Evolutionary conservation across 139 green algal genomes (phyloP), one percentile per base, ranked within the genome.

Genomic region (Asterochloris erici): DNA sequence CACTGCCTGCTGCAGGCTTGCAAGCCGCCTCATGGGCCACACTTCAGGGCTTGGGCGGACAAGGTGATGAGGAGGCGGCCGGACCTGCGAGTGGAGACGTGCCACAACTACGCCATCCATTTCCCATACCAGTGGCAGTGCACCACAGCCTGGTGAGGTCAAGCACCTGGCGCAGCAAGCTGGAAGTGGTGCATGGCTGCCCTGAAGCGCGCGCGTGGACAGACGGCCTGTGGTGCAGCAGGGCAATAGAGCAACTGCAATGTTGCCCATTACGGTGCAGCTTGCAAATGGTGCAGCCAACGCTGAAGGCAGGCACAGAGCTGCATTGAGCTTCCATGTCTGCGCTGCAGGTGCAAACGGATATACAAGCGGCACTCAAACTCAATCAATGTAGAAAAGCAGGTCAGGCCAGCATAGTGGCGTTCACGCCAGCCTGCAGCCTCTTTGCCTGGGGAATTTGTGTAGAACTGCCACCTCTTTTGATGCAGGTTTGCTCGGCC

Each of bases 51-150:
- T 19, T 94, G 88, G 88, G 91, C 90, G 0, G 79, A 66, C 60
- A 12, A 23, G 0, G 87, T 87, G 14, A 86, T 85, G 83, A 26
- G 11, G 66, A 63, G 74, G 17, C 81, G 86, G 80, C 86, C 85
- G 11, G 69, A 89, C 26, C 63, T 94, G 63, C 54, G 89, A 54
- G 83, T 94, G 61, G 90, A 83, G 74, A 94, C 90, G 12, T 93
- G 91, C 84, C 91, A 94, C 84, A 63, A 62, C 10, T 94, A 94
- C 77, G 82, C 89, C 12, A 90, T 92, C 77, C 87, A 89, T 26
- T 80, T 76, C 47, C 47, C 83, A 38, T 85, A 83, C 84, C 81
- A 77, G 12, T 94, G 88, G 88, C 86, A 93, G 81, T 94, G 91
- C 87, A 86, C 28, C 29, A 87, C 66, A 71, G 21, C 66, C 66